These are phyloP conservation scores for Pseudocercospora fijiensis DNA, from an alignment of 2,329 filamentous ascomycete species.

Conservation along the genomic window DNA sequence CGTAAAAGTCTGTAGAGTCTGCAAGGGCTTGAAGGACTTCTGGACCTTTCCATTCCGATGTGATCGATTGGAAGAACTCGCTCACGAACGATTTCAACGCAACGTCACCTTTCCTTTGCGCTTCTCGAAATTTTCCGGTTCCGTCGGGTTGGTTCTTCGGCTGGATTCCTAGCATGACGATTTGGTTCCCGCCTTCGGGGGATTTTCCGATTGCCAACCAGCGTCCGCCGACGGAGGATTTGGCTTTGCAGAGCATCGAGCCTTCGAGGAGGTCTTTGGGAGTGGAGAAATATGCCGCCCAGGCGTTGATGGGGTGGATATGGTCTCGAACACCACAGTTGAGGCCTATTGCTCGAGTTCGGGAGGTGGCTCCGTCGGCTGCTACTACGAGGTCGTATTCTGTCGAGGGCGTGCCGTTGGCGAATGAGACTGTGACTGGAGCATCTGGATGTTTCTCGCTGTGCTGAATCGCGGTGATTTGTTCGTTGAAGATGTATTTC, in stretches of 20 bases:
- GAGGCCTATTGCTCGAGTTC: conserved; percentile 49
- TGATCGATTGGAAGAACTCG: conserved; percentile 23
- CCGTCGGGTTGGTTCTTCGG: conserved; percentile 33
- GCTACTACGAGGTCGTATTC: conserved; percentile 53
- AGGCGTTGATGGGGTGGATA: conserved; percentile 41
- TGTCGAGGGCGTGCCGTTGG: conserved; percentile 39
- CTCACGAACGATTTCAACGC: conserved; percentile 39
- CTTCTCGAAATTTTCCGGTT: conserved; percentile 43
- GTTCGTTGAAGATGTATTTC: conserved; percentile 44
- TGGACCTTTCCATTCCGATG: conserved; percentile 27
- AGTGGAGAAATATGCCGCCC: conserved; percentile 47
- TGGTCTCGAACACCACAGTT: conserved; percentile 43
- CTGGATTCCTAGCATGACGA: conserved; percentile 41
- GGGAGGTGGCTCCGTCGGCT: conserved; percentile 50
- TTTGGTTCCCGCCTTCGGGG: conserved; percentile 36
- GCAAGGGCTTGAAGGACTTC: conserved; percentile 25
- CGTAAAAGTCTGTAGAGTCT: conserved; percentile 30
- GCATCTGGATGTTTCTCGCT: conserved; percentile 33
- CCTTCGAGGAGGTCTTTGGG: conserved; percentile 43
- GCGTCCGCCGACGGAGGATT: conserved; percentile 43
- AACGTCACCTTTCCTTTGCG: conserved; percentile 40
- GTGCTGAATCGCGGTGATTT: conserved; percentile 41
- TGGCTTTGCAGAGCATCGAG: conserved; percentile 41
- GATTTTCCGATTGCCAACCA: conserved; percentile 41
- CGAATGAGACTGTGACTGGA: conserved; percentile 45